Conservation (phyloP, 345 rosid species). For the Eucalyptus victrix region DNA sequence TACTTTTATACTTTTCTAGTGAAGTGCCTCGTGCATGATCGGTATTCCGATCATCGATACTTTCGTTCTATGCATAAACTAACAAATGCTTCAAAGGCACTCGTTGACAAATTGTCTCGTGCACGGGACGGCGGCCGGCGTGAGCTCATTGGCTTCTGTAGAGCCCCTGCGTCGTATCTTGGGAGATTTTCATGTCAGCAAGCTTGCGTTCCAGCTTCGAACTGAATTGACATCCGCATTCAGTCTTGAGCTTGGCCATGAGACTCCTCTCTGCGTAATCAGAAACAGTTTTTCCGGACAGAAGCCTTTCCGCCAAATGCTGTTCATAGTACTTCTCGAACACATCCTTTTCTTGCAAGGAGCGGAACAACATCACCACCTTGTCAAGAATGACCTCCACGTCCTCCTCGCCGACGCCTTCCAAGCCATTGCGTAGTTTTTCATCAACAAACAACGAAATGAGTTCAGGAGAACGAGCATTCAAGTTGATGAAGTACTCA, state of each 20-base stretch:
- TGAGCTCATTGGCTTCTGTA: conserved; percentile 20
- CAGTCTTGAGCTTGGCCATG: conserved; percentile 88
- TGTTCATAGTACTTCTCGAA: conserved; percentile 93
- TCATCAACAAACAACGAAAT: conserved; percentile 88
- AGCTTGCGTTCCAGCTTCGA: neutral
- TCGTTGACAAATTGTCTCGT: neutral
- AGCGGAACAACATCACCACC: conserved; percentile 94
- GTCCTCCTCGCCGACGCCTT: conserved; percentile 81
- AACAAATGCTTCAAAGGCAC: neutral
- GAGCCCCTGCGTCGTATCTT: conserved; percentile 42
- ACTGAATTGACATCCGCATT: conserved; percentile 95
- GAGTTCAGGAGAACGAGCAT: conserved; percentile 86
- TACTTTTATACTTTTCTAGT: neutral
- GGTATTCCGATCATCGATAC: neutral
- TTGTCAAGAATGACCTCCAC: conserved; percentile 86
- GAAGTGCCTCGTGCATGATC: neutral
- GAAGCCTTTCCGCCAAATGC: conserved; percentile 89
- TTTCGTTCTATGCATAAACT: neutral
- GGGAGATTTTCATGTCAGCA: too few species aligned
- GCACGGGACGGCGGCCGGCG: neutral
- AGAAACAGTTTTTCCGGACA: conserved; percentile 81
- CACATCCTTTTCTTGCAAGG: conserved; percentile 89
- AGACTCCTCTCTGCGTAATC: conserved; percentile 95
- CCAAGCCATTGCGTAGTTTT: conserved; percentile 79
- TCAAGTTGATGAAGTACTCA: conserved; percentile 83